Conservation (phyloP, 768 basidiomycete genomes). For the Fomitopsis pulvina region DNA sequence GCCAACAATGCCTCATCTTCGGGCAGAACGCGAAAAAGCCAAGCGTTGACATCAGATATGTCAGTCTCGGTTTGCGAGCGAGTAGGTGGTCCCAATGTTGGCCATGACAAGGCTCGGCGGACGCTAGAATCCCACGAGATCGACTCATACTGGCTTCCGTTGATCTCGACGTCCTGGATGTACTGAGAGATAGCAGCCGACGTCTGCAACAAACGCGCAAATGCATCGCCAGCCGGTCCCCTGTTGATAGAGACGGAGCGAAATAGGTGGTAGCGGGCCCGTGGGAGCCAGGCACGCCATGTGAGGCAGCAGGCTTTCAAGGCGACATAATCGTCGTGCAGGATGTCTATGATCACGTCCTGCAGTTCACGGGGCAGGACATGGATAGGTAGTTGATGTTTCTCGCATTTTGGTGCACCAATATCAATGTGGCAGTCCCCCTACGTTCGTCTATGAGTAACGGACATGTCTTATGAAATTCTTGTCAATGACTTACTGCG, state of each 20-base stretch:
- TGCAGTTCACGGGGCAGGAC: conserved; percentile 26
- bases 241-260: conserved; percentile 10
- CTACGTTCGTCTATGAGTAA: no score
- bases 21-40: conserved; percentile 8
- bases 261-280: conserved; percentile 21
- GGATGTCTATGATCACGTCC: conserved; percentile 22
- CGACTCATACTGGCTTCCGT: conserved; percentile 1
- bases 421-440: no score
- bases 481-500: no score
- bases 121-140: conserved; percentile 1
- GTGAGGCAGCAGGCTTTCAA: conserved; percentile 17
- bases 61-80: neutral
- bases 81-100: conserved; percentile 7
- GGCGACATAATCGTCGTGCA: conserved; percentile 15
- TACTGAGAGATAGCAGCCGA: conserved; percentile 6
- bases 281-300: conserved; percentile 22
- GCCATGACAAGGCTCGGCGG: conserved; percentile 8
- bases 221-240: conserved; percentile 6
- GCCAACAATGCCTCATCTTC: neutral
- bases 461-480: no score
- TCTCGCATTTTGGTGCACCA: no score
- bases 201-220: conserved; percentile 5
- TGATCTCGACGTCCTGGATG: conserved; percentile 12
- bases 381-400: neutral
- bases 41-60: neutral